These are phyloP conservation scores for Kwoniella newhampshirensis DNA, from an alignment of 768 basidiomycete species.

Conservation along the genomic window DNA sequence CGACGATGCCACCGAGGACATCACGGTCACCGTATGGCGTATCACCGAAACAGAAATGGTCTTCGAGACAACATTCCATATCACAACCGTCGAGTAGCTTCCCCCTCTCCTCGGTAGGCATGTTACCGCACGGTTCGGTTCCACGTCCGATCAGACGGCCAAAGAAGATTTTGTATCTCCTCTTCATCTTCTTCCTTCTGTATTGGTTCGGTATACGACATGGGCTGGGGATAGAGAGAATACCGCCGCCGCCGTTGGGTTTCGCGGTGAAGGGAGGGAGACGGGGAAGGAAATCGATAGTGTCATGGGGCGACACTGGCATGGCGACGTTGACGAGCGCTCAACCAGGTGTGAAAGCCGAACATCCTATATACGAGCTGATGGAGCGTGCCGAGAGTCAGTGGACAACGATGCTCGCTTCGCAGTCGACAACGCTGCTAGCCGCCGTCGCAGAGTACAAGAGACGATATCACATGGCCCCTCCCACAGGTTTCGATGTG, in stretches of 20 bases:
- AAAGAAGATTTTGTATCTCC: slow-evolving; percentile 49
- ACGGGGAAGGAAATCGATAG: slow-evolving; percentile 24
- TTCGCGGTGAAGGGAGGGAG: slow-evolving; percentile 41
- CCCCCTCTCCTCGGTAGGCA: slow-evolving; percentile 16
- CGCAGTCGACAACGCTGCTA: slow-evolving; percentile 74
- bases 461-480: slow-evolving; percentile 70
- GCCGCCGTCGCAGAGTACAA: slow-evolving; percentile 81
- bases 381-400: slow-evolving; percentile 46
- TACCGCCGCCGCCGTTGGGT: slow-evolving; percentile 41
- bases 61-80: neutral
- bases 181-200: slow-evolving; percentile 47
- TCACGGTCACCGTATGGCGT: slow-evolving; percentile 9
- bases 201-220: slow-evolving; percentile 53
- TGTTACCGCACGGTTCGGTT: slow-evolving; percentile 11
- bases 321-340: slow-evolving; percentile 26
- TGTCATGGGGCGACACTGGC: slow-evolving; percentile 34
- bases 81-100: neutral
- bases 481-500: slow-evolving; percentile 84
- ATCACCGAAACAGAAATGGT: slow-evolving; percentile 14
- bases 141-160: slow-evolving; percentile 43
- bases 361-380: slow-evolving; percentile 53
- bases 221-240: slow-evolving; percentile 48
- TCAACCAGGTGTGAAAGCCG: slow-evolving; percentile 8
- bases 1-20: neutral
- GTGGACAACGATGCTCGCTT: slow-evolving; percentile 41